Evolutionary conservation across 2,329 filamentous ascomycete genomes (phyloP), one percentile per base, ranked within the genome.

Genomic region (Fusarium udum): DNA sequence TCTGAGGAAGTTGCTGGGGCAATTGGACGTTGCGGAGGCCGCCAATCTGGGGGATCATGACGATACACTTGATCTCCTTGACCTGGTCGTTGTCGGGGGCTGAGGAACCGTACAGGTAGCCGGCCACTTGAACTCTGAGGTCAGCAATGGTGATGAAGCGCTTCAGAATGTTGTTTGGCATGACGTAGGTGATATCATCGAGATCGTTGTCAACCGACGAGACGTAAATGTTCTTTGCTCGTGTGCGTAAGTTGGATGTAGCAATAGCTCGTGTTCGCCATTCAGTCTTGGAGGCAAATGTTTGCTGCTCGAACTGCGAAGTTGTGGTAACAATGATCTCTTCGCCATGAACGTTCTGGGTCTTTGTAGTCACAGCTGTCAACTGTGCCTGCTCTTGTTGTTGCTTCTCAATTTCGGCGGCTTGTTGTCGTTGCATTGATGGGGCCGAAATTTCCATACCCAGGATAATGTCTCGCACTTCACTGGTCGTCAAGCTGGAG

Each of bases 371-470:
- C 26, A 98, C 95, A 20, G 96, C 96, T 36, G 96, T 99, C 78
- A 99, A 88, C 81, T 99, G 96, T 80, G 95, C 92, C 83, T 98
- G 95, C 81, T 99, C 96, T 81, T 98, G 92, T 82, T 98, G 95
- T 83, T 98, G 96, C 88, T 98, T 98, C 86, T 99, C 97, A 77
- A 99, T 97, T 83, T 99, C 96, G 69, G 96, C 95, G 24, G 96
- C 96, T 83, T 98, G 96, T 83, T 99, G 97, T 80, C 97, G 92
- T 85, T 99, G 96, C 91, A 99, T 93, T 3, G 95, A 98, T 31
- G 96, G 96, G 34, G 96, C 97, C 67, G 94, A 97, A 67, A 99
- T 99, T 82, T 99, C 97, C 97, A 99, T 99, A 88, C 96, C 96
- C 72, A 99, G 85, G 78, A 99, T 99, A 78, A 99, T 98, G 80